Evolutionary conservation across 768 basidiomycete genomes (phyloP).

Genomic region (Russula compacta): DNA sequence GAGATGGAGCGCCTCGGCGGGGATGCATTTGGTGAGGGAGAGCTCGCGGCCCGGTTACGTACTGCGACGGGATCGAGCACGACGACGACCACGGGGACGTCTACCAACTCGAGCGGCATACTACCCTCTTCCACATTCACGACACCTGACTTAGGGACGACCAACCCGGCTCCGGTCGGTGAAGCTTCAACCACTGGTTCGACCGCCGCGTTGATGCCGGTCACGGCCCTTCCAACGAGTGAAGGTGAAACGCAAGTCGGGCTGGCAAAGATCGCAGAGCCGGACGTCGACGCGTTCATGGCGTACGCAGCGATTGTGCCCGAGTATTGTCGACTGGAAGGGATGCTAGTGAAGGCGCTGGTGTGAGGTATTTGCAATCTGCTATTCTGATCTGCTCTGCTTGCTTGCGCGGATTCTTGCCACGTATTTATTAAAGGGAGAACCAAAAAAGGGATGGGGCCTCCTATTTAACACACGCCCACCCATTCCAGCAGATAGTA

Average conservation of each 20-base stretch:
- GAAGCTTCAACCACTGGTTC: conserved; percentile 27
- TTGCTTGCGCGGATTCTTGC: conserved; percentile 3
- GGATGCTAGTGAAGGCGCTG: conserved; percentile 60
- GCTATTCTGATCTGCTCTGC: conserved; percentile 16
- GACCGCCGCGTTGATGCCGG: conserved; percentile 51
- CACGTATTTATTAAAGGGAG: background rate
- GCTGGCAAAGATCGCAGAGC: conserved; percentile 72
- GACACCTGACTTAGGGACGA: conserved; percentile 48
- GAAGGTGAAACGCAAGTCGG: conserved; percentile 71
- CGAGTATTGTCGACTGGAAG: conserved; percentile 73
- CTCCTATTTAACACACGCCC: conserved; percentile 9
- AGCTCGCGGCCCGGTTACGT: conserved; percentile 39
- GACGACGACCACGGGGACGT: conserved; percentile 29
- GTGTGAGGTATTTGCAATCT: conserved; percentile 27
- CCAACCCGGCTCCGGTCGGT: conserved; percentile 21
- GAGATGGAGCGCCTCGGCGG: conserved; percentile 40
- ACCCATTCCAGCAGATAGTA: conserved; percentile 2
- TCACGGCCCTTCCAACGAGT: conserved; percentile 59
- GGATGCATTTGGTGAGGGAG: conserved; percentile 34
- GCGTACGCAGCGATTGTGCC: conserved; percentile 79
- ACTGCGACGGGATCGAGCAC: conserved; percentile 44
- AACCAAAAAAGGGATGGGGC: conserved; percentile 1
- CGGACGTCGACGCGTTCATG: conserved; percentile 78
- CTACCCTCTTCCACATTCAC: conserved; percentile 45
- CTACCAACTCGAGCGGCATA: conserved; percentile 22